phyloP scores from a whole-genome alignment of 2,329 filamentous ascomycete species.

The Trichoderma sp. region DNA sequence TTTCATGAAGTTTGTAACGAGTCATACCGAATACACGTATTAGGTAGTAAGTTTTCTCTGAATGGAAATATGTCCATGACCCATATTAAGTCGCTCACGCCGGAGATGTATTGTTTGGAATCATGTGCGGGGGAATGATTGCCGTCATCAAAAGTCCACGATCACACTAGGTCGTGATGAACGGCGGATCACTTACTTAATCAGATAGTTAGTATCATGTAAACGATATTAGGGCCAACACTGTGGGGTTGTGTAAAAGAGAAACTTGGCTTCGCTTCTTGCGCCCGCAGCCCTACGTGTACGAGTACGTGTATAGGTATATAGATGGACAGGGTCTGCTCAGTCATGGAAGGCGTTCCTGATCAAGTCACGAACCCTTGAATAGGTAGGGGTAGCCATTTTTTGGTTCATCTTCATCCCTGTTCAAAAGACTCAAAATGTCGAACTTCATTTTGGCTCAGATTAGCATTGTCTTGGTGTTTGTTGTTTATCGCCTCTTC shows the following conservation, averaged over 20 bases:
- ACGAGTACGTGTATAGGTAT: background rate
- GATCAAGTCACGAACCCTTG: background rate
- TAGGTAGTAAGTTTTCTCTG: background rate
- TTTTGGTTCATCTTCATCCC: background rate
- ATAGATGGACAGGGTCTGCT: background rate
- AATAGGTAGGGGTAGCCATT: background rate
- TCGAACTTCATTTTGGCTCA: background rate
- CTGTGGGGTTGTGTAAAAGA: background rate
- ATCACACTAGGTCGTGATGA: background rate
- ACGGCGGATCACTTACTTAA: background rate
- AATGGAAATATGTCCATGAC: background rate
- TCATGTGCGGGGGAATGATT: background rate
- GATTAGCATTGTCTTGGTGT: background rate
- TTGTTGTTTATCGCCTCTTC: background rate
- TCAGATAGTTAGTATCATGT: background rate
- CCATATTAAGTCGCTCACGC: background rate
- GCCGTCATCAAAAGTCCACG: background rate
- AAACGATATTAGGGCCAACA: background rate
- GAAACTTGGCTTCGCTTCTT: background rate
- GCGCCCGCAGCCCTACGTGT: background rate
- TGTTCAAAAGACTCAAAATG: background rate
- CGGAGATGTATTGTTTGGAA: background rate
- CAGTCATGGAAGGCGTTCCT: background rate
- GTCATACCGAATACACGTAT: background rate
- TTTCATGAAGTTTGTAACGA: background rate